Percentiles rank a stretch among this genome's conserved stretches.
Conservation (phyloP, 78 protist species). For the Dictyostelium capitatum region DNA sequence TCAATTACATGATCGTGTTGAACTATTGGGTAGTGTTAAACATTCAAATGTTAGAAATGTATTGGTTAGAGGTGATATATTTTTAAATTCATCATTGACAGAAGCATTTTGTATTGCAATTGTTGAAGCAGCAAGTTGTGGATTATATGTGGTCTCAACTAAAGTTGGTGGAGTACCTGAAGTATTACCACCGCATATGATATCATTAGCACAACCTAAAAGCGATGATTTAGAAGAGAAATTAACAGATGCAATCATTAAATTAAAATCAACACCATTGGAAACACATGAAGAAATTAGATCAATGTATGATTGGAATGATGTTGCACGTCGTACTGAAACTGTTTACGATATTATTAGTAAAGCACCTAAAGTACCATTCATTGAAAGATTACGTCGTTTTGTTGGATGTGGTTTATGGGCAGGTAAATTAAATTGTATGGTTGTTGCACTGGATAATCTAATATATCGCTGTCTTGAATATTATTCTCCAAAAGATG, state of each 20-base stretch:
- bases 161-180: constrained; percentile 98
- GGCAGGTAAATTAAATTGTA: constrained; percentile 85
- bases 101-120: constrained; percentile 99
- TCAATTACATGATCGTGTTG: constrained; percentile 93
- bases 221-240: constrained; percentile 54
- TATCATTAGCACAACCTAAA: constrained; percentile 87
- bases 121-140: constrained; percentile 97
- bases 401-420: constrained; percentile 85
- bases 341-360: constrained; percentile 62
- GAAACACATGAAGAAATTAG: constrained; percentile 40
- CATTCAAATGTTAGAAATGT: constrained; percentile 93
- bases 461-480: constrained; percentile 60
- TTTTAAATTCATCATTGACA: constrained; percentile 97
- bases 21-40: constrained; percentile 92
- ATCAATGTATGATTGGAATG: constrained; percentile 92
- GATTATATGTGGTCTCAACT: constrained; percentile 92
- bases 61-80: constrained; percentile 95
- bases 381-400: constrained; percentile 66
- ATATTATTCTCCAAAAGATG: constrained; percentile 64
- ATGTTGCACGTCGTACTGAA: constrained; percentile 91
- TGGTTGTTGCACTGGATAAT: constrained; percentile 76
- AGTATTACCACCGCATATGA: constrained; percentile 92
- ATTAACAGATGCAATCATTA: constrained; percentile 12
- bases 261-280: constrained; percentile 14
- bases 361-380: constrained; percentile 51